A percentile compares a stretch with the other conserved stretches of the same genome.
These are phyloP conservation scores for Catharanthus roseus DNA, from an alignment of 257 asterid genomes.

Conservation along the genomic window DNA sequence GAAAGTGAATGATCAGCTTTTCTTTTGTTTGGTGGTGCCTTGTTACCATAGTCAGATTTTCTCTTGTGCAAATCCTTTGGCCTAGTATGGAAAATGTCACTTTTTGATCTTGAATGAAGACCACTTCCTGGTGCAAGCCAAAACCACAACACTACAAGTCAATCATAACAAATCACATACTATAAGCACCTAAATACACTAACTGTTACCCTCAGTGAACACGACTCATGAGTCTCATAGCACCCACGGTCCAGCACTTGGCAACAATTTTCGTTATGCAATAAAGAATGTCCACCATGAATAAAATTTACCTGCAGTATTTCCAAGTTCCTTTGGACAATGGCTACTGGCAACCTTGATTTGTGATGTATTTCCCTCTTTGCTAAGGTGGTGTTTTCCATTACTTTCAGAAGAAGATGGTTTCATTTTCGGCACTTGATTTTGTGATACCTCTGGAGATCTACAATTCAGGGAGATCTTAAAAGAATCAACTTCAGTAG, in stretches of 20 bases:
- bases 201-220: no score
- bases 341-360: background rate
- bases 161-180: background rate
- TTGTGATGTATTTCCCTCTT: background rate
- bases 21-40: background rate
- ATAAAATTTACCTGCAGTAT: background rate
- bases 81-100: background rate
- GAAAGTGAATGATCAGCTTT: slow-evolving; percentile 3
- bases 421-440: background rate
- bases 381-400: background rate
- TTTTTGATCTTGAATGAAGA: background rate
- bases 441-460: background rate
- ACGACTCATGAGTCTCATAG: no score
- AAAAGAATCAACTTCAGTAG: background rate
- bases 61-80: background rate
- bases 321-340: background rate
- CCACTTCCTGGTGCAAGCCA: background rate
- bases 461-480: no score
- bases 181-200: background rate
- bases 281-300: no score
- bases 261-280: no score
- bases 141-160: background rate
- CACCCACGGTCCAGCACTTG: no score
- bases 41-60: background rate
- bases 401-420: no score